Conservation (phyloP, 805 yeast genomes). For the Wickerhamomyces kurtzmanii region DNA sequence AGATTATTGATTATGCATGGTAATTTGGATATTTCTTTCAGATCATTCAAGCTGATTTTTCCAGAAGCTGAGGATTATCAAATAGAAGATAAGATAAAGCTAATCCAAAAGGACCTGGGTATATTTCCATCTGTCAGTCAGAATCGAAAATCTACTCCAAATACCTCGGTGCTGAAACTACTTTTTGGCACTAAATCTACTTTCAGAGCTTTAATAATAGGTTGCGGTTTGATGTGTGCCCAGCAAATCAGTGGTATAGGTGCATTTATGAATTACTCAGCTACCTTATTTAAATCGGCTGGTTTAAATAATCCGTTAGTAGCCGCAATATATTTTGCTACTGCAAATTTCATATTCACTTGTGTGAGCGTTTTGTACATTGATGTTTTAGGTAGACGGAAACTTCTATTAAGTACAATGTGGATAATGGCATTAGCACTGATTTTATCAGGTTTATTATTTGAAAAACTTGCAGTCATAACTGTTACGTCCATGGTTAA, state of each 20-base stretch:
- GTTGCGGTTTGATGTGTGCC: constrained; percentile 41
- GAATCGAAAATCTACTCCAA: too few species aligned
- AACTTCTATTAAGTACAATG: constrained; percentile 30
- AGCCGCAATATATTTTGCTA: constrained; percentile 44
- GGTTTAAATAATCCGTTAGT: constrained; percentile 44
- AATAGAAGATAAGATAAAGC: constrained; percentile 33
- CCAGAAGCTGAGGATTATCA: constrained; percentile 32
- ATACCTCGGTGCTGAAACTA: too few species aligned
- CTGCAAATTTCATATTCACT: constrained; percentile 46
- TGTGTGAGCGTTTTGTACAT: constrained; percentile 39
- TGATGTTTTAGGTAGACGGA: constrained; percentile 38
- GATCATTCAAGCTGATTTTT: constrained; percentile 32
- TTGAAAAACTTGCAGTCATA: constrained; percentile 8
- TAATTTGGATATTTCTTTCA: constrained; percentile 24
- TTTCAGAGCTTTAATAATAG: constrained; percentile 30
- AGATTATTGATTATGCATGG: constrained; percentile 28
- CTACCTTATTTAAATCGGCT: constrained; percentile 42
- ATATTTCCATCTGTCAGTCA: constrained; percentile 22
- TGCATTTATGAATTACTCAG: constrained; percentile 54
- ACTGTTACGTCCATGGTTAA: not conserved
- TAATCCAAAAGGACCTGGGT: constrained; percentile 38
- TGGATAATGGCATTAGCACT: constrained; percentile 29
- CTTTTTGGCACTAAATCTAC: constrained; percentile 19
- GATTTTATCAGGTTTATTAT: constrained; percentile 20
- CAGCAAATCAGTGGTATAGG: constrained; percentile 58